Evolutionary conservation across 768 basidiomycete genomes (phyloP), one percentile per base, ranked within the genome.

Genomic region (Cyclocybe aegerita): DNA sequence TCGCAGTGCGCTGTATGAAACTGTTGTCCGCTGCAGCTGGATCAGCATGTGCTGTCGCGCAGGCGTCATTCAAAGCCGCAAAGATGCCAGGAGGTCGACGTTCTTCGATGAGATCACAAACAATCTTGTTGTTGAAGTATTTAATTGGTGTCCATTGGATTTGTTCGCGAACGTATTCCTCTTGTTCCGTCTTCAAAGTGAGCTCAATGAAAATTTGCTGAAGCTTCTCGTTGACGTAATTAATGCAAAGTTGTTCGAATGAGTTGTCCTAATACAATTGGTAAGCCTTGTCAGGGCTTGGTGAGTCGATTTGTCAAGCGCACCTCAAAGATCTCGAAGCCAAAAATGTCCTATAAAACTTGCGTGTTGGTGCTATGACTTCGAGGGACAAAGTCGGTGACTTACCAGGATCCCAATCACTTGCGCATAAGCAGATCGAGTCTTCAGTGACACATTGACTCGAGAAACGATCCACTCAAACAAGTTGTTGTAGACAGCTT

Each of bases 141-240:
- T 98, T 94, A 79, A 99, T 99, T 0, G 95, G 95, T 0, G 89
- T 96, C 97, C 97, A 99, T 69, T 98, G 92, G 74, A 99, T 99
- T 69, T 96, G 88, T 70, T 99, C 97, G 49, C 91, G 82, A 29
- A 98, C 93, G 63, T 99, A 99, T 71, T 99, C 97, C 66, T 99
- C 97, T 68, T 99, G 97, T 65, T 99, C 97, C 12, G 96, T 94
- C 77, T 99, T 99, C 64, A 99, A 77, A 0, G 97, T 99, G 43
- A 99, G 78, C 68, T 99, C 95, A 62, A 99, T 99, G 73, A 99
- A 99, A 63, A 98, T 99, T 65, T 96, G 96, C 61, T 99, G 96
- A 17, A 99, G 80, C 71, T 99, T 99, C 72, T 99, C 97, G 78
- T 99, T 99, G 74, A 98, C 97, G 62, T 99, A 99, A 76, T 99